Evolutionary conservation across 208 protist genomes (phyloP), one percentile per base, ranked within the genome.

Genomic region (Leishmania guyanensis): DNA sequence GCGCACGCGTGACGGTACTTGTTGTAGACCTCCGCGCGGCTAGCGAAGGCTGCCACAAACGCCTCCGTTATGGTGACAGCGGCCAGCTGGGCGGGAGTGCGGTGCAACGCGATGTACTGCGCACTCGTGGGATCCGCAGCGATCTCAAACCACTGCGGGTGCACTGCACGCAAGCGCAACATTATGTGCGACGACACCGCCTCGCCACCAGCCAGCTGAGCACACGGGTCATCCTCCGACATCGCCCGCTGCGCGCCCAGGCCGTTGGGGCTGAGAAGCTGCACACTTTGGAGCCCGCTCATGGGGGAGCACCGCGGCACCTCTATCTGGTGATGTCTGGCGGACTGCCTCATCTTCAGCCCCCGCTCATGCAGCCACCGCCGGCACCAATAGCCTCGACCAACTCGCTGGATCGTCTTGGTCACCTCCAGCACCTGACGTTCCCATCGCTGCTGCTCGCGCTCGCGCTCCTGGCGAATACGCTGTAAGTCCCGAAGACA

Each of bases 351-450:
- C 2, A 81, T 78, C 29, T 75, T 54, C 36, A 79, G 76, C 69
- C 74, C 74, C 29, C 86, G 69, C 48, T 86, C 77, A 20, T 76
- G 53, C 46, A 93, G 66, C 82, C 89, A 90, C 26, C 77, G 75
- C 9, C 81, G 85, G 65, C 89, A 84, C 39, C 82, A 81, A 46
- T 70, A 89, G 36, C 86, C 92, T 12, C 92, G 88, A 16, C 81
- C 82, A 39, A 88, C 83, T 33, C 90, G 89, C 81, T 96, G 92
- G 16, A 96, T 77, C 50, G 92, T 51, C 60, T 86, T 77, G 6
- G 86, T 79, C 1, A 89, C 88, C 58, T 93, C 82, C 73, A 91
- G 51, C 53, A 79, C 60, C 69, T 81, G 83, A 4, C 81, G 84
- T 66, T 89, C 84, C 20, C 83, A 74, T 8, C 71, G 84, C 74